Conservation (phyloP, 257 asterid genomes). For the Cinchona pubescens region DNA sequence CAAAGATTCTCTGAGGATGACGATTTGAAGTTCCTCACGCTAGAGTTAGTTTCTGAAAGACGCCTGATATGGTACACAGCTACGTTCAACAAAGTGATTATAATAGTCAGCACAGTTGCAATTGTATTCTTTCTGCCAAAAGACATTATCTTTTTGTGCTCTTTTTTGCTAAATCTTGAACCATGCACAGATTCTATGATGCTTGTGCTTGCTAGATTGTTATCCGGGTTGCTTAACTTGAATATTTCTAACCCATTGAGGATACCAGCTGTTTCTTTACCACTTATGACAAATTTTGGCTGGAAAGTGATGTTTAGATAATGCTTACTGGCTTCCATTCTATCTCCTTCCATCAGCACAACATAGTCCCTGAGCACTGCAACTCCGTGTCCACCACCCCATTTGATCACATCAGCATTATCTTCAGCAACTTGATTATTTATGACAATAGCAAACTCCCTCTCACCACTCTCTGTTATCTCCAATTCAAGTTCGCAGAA, state of each 20-base stretch:
- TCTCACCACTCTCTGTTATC: slow-evolving; percentile 23
- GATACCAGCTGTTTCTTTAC: slow-evolving; percentile 22
- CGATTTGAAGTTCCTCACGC: slow-evolving; percentile 26
- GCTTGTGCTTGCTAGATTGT: slow-evolving; percentile 44
- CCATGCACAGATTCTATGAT: slow-evolving; percentile 11
- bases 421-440: slow-evolving; percentile 49
- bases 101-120: slow-evolving; percentile 31
- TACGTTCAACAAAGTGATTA: slow-evolving; percentile 40
- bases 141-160: slow-evolving; percentile 19
- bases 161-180: slow-evolving; percentile 20
- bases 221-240: slow-evolving; percentile 68
- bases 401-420: slow-evolving; percentile 29
- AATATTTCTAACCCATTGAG: slow-evolving; percentile 55
- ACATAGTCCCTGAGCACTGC: slow-evolving; percentile 53
- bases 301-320: slow-evolving; percentile 41
- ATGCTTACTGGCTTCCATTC: slow-evolving; percentile 33
- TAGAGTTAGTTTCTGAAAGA: slow-evolving; percentile 32
- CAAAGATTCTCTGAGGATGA: slow-evolving; percentile 30
- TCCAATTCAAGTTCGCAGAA: slow-evolving; percentile 36
- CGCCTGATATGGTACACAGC: slow-evolving; percentile 40
- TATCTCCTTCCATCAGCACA: slow-evolving; percentile 61
- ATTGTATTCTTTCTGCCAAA: slow-evolving; percentile 25
- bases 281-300: slow-evolving; percentile 27
- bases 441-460: slow-evolving; percentile 37
- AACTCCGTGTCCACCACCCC: slow-evolving; percentile 33